A percentile compares a stretch with the other conserved stretches of the same genome.
Conservation (phyloP, 2,329 filamentous ascomycete species). For the Alternaria alternata region DNA sequence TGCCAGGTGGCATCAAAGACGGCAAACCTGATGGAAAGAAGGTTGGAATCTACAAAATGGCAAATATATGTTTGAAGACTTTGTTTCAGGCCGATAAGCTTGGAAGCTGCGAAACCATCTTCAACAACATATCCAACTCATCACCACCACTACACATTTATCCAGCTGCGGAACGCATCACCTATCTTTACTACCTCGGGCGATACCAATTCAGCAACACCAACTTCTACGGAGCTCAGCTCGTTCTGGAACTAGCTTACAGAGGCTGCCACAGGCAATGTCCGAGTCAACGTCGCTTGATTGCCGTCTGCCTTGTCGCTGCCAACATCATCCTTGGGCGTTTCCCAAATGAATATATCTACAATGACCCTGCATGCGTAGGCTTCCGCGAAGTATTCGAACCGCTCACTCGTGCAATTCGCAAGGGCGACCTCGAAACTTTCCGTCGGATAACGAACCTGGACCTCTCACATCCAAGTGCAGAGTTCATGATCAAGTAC, state of each 20-base stretch:
- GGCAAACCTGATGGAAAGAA: conserved; percentile 83
- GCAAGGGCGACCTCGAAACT: conserved; percentile 74
- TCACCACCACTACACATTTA: conserved; percentile 84
- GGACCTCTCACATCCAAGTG: conserved; percentile 31
- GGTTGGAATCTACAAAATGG: conserved; percentile 87
- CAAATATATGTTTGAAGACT: conserved; percentile 87
- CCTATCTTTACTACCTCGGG: conserved; percentile 93
- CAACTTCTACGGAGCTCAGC: conserved; percentile 79
- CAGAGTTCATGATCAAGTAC: conserved; percentile 75
- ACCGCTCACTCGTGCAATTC: conserved; percentile 76
- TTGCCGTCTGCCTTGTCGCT: conserved; percentile 84
- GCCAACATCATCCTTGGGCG: conserved; percentile 85
- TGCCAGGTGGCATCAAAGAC: conserved; percentile 62
- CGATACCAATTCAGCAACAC: conserved; percentile 87
- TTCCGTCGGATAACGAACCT: conserved; percentile 74
- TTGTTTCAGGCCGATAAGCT: conserved; percentile 88
- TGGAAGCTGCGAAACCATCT: conserved; percentile 84
- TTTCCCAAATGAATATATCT: conserved; percentile 74
- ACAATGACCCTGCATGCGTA: conserved; percentile 74
- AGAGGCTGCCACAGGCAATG: conserved; percentile 67
- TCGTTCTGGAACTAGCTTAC: conserved; percentile 81
- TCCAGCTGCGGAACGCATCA: conserved; percentile 85
- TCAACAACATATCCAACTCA: conserved; percentile 84
- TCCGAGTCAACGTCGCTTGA: conserved; percentile 75
- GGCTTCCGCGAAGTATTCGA: conserved; percentile 72